phyloP scores from a whole-genome alignment of 2,329 filamentous ascomycete genomes.

The Diplodia sapinea region DNA sequence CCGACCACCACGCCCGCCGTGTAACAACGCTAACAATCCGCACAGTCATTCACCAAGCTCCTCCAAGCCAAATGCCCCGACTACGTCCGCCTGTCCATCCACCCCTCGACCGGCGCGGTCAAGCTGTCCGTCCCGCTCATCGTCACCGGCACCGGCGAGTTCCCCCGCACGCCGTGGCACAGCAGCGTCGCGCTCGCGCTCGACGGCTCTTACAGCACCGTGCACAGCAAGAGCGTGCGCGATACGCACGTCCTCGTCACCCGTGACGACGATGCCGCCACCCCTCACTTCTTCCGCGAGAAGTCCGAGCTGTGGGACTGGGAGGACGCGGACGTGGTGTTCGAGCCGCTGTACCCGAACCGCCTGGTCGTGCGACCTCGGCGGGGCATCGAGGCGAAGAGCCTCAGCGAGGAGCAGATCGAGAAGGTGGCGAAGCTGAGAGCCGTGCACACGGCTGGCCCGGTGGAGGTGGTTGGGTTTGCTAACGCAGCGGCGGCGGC shows the following conservation, averaged over 20 bases:
- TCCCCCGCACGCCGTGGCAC: slow-evolving; percentile 1
- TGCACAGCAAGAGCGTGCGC: slow-evolving; percentile 34
- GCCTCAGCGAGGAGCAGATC: too few relatives aligned
- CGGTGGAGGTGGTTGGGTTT: too few relatives aligned
- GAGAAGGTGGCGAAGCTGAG: too few relatives aligned
- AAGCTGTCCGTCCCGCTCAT: slow-evolving; percentile 31
- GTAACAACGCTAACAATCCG: too few relatives aligned
- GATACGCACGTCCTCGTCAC: slow-evolving; percentile 51
- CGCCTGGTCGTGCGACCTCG: too few relatives aligned
- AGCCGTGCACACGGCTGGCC: too few relatives aligned
- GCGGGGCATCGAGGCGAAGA: too few relatives aligned
- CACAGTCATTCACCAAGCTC: not conserved
- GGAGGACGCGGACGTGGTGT: not conserved
- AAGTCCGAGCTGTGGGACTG: not conserved
- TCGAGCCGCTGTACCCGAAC: not conserved
- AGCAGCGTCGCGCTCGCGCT: not conserved
- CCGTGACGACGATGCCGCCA: not conserved
- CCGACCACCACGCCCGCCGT: too few relatives aligned
- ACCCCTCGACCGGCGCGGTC: slow-evolving; percentile 24
- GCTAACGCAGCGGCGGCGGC: too few relatives aligned
- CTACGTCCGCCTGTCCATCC: slow-evolving; percentile 29
- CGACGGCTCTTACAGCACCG: slow-evolving; percentile 2
- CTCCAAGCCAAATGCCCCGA: slow-evolving; percentile 10
- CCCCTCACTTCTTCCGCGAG: not conserved
- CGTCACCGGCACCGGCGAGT: not conserved